Evolutionary conservation across 176 grass and related monocot genomes (phyloP).

Genomic region (Juncus inflexus): DNA sequence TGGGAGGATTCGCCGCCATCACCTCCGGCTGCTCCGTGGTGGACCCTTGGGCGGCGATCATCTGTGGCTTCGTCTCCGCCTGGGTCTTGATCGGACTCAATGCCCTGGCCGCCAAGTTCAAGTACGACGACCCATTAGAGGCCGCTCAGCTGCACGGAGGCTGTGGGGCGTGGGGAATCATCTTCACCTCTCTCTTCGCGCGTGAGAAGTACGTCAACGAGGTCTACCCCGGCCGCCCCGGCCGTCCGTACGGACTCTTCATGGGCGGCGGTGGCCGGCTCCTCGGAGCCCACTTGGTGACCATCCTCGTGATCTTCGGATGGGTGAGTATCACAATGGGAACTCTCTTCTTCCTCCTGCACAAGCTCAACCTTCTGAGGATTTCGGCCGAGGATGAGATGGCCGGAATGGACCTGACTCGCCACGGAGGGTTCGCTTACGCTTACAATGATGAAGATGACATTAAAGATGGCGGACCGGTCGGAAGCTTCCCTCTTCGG

Average conservation of each 20-base stretch:
- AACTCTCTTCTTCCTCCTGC: slow-evolving; percentile 58
- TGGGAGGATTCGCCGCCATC: slow-evolving; percentile 92
- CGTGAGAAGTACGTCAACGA: slow-evolving; percentile 61
- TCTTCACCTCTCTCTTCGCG: slow-evolving; percentile 92
- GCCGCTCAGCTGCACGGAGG: slow-evolving; percentile 92
- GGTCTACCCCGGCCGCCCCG: slow-evolving; percentile 39
- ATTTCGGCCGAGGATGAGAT: slow-evolving; percentile 76
- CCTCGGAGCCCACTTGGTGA: slow-evolving; percentile 59
- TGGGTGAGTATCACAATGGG: slow-evolving; percentile 86
- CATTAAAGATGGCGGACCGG: not conserved
- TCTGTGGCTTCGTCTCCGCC: slow-evolving; percentile 87
- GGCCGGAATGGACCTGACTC: slow-evolving; percentile 77
- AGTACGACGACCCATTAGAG: slow-evolving; percentile 94
- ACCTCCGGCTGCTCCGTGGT: slow-evolving; percentile 85
- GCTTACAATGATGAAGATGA: slow-evolving; percentile 73
- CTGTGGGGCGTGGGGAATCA: slow-evolving; percentile 77
- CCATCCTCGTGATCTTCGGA: slow-evolving; percentile 67
- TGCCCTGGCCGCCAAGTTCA: slow-evolving; percentile 56
- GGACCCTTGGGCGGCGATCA: slow-evolving; percentile 84
- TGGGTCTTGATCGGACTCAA: slow-evolving; percentile 93
- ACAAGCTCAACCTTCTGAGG: slow-evolving; percentile 59
- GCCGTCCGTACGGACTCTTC: slow-evolving; percentile 79
- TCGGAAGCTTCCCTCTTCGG: not conserved
- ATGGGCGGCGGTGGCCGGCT: slow-evolving; percentile 83
- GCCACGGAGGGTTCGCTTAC: slow-evolving; percentile 70